phyloP scores from a whole-genome alignment of 441 rosid genomes.

The Pelargonium australe region DNA sequence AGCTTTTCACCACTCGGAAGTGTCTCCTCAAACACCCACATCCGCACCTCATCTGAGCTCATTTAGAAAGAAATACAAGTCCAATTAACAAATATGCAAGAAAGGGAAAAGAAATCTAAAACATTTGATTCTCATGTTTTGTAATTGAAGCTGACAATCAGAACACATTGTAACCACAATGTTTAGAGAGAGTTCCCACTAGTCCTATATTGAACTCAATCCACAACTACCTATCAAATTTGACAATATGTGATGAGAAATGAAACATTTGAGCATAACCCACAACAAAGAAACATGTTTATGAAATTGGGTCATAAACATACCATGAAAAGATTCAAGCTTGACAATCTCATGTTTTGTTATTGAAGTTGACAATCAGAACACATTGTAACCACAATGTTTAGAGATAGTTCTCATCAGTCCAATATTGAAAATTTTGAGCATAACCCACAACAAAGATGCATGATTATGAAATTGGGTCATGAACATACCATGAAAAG shows the following conservation, averaged over 20 bases:
- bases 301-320: not conserved
- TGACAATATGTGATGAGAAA: conserved; percentile 16
- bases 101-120: not conserved
- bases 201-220: too few relatives aligned
- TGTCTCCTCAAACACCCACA: conserved; percentile 96
- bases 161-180: not conserved
- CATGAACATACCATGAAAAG: conserved; percentile 57
- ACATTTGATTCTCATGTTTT: not conserved
- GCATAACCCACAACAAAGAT: not conserved
- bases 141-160: not conserved
- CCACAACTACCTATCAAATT: too few relatives aligned
- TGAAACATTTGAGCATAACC: not conserved
- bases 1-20: conserved; percentile 84
- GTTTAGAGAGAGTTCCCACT: too few relatives aligned
- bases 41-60: conserved; percentile 84
- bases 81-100: not conserved
- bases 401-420: too few relatives aligned
- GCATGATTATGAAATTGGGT: not conserved
- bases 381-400: not conserved
- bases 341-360: not conserved
- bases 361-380: not conserved
- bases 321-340: not conserved
- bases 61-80: not conserved
- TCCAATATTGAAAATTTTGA: not conserved
- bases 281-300: not conserved